phyloP scores from a whole-genome alignment of 1,139 yeast genomes.

The Blastobotrys capitulatus region DNA sequence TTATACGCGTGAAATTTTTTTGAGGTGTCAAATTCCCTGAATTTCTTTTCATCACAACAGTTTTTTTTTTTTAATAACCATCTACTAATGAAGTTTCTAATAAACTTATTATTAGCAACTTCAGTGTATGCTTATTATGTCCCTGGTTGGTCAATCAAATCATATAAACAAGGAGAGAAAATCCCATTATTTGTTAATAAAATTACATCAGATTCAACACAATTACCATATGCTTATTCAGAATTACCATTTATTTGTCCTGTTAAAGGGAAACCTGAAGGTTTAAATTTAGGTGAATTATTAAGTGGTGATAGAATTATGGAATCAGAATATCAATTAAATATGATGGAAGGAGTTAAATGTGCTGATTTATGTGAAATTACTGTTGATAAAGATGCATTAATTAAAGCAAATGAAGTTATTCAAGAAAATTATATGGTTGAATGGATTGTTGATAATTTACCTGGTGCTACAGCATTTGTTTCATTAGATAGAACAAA shows the following conservation, averaged over 20 bases:
- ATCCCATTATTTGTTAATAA: constrained; percentile 73
- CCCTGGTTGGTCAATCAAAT: constrained; percentile 30
- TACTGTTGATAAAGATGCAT: constrained; percentile 44
- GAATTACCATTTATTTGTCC: constrained; percentile 80
- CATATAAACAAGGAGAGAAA: constrained; percentile 45
- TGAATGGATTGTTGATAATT: constrained; percentile 79
- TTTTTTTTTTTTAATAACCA: too few relatives aligned
- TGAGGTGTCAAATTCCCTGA: too few relatives aligned
- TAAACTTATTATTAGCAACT: neutral
- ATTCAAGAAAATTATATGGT: constrained; percentile 68
- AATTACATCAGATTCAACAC: constrained; percentile 70
- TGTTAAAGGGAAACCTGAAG: constrained; percentile 38
- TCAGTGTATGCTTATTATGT: constrained; percentile 2
- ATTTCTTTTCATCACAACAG: too few relatives aligned
- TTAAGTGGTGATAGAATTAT: constrained; percentile 76
- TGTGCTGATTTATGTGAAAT: constrained; percentile 68
- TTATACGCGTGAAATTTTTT: neutral
- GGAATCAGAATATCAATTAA: constrained; percentile 62
- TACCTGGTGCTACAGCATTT: constrained; percentile 88
- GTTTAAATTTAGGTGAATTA: constrained; percentile 70
- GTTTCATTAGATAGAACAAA: constrained; percentile 53
- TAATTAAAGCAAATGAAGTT: constrained; percentile 54
- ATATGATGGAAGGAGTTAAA: constrained; percentile 55
- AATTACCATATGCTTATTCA: constrained; percentile 72
- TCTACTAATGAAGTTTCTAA: too few relatives aligned